Percentiles rank a stretch among this genome's conserved stretches.
Conservation (phyloP, 2,329 filamentous ascomycete genomes). For the Aspergillus amoenus region DNA sequence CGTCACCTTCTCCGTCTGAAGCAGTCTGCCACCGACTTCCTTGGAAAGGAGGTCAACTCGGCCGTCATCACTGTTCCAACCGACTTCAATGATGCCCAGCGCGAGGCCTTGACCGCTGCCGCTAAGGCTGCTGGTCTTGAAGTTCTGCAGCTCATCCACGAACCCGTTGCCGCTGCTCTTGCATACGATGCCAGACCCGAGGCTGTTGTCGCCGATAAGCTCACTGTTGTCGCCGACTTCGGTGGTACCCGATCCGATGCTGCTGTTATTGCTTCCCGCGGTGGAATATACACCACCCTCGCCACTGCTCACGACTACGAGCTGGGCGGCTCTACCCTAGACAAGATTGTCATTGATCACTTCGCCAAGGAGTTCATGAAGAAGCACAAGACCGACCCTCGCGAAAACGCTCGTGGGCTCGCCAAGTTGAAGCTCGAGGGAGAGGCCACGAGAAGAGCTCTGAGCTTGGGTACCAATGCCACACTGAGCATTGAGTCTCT, state of each 20-base stretch:
- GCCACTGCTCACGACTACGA: conserved; percentile 96
- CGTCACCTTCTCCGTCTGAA: conserved; percentile 81
- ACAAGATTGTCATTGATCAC: conserved; percentile 90
- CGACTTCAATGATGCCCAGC: conserved; percentile 86
- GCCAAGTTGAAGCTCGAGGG: conserved; percentile 92
- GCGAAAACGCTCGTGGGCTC: conserved; percentile 74
- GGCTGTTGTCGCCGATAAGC: conserved; percentile 75
- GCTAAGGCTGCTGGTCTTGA: conserved; percentile 81
- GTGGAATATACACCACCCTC: conserved; percentile 93
- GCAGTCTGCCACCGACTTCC: conserved; percentile 82
- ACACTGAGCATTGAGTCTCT: conserved; percentile 92
- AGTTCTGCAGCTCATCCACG: conserved; percentile 87
- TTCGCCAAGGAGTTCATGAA: conserved; percentile 99
- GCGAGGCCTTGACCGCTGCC: conserved; percentile 72
- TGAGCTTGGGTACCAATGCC: conserved; percentile 84
- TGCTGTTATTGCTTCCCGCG: conserved; percentile 83
- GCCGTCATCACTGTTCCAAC: conserved; percentile 92
- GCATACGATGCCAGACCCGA: conserved; percentile 88
- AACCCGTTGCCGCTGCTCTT: conserved; percentile 83
- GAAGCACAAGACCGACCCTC: conserved; percentile 88
- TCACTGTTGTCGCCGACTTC: conserved; percentile 85
- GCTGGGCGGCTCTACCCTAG: conserved; percentile 79
- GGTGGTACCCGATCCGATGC: conserved; percentile 92
- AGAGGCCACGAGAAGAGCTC: conserved; percentile 86
- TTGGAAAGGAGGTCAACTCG: conserved; percentile 91